Evolutionary conservation across 768 basidiomycete species (phyloP), one percentile per base, ranked within the genome.

Genomic region (Xerocomellus chrysenteron): DNA sequence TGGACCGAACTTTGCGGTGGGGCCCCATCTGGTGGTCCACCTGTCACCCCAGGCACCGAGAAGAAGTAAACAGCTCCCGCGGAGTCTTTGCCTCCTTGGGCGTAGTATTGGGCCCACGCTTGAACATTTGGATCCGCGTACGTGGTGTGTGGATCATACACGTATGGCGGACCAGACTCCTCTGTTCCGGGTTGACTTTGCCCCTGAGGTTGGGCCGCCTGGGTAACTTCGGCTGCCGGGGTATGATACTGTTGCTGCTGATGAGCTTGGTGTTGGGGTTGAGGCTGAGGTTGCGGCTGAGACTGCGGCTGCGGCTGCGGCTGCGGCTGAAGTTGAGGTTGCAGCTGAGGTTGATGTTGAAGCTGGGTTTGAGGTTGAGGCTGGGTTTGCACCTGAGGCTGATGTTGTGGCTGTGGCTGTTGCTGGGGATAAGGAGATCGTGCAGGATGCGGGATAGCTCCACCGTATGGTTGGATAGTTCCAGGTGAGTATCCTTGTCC

Each of bases 101-200:
- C 85, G 66, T 93, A 93, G 70, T 94, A 94, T 61, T 85, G 81
- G 7, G 89, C 91, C 91, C 91, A 93, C 0, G 88, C 88, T 66
- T 92, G 90, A 21, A 86, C 90, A 59, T 91, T 91, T 52, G 84
- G 82, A 68, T 94, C 91, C 16, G 83, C 72, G 62, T 94, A 94
- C 21, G 83, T 84, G 47, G 76, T 74, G 30, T 76, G 78, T 5
- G 89, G 87, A 60, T 91, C 83, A 65, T 80, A 92, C 10, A 74
- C 69, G 53, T 75, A 83, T 14, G 82, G 82, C 10, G 81, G 80
- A 19, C 78, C 79, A 7, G 66, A 54, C 35, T 67, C 66, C 21
- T 64, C 73, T 16, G 55, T 36, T 19, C 39, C 60, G 8, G 59
- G 43, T 40, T 66, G 62, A 43, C 33, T 49, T 47, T 66, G 64